phyloP scores from a whole-genome alignment of 2,329 filamentous ascomycete genomes.

The Ceratocystiopsis brevicomis region DNA sequence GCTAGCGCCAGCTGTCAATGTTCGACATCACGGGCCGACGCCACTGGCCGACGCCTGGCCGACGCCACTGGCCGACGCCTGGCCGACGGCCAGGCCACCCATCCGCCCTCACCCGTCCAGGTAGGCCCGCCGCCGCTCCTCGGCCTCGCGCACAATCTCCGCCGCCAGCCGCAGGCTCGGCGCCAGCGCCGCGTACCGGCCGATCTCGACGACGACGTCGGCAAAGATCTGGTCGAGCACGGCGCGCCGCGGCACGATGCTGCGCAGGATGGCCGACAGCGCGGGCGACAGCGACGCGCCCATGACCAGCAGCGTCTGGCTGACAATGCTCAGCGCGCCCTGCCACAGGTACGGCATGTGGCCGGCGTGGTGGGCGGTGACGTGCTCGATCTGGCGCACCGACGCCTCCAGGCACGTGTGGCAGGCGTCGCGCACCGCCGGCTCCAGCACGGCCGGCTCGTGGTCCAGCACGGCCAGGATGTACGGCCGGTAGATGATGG shows the following conservation, averaged over 20 bases:
- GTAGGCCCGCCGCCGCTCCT: slow-evolving; percentile 48
- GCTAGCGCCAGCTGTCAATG: no score
- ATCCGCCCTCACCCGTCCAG: slow-evolving; percentile 34
- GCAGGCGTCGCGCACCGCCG: slow-evolving; percentile 56
- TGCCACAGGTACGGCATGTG: slow-evolving; percentile 79
- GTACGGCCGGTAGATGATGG: slow-evolving; percentile 72
- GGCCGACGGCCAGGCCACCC: no score
- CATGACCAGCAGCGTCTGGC: slow-evolving; percentile 67
- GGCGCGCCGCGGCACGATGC: slow-evolving; percentile 34
- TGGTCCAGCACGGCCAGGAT: slow-evolving; percentile 65
- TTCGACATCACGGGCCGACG: no score
- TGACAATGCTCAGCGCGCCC: slow-evolving; percentile 65
- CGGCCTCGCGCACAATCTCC: slow-evolving; percentile 65
- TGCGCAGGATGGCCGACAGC: slow-evolving; percentile 44
- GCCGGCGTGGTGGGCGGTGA: slow-evolving; percentile 60
- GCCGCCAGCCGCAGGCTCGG: slow-evolving; percentile 59
- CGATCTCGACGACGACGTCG: slow-evolving; percentile 57
- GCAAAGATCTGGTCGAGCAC: slow-evolving; percentile 60
- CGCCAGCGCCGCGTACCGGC: slow-evolving; percentile 54
- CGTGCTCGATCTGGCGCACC: slow-evolving; percentile 60
- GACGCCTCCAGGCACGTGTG: slow-evolving; percentile 67
- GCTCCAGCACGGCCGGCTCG: slow-evolving; percentile 52
- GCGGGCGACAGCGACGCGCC: slow-evolving; percentile 64
- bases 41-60: no score
- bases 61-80: no score